Evolutionary conservation across 345 rosid species (phyloP), one percentile per base, ranked within the genome.

Genomic region (Geranium brycei): DNA sequence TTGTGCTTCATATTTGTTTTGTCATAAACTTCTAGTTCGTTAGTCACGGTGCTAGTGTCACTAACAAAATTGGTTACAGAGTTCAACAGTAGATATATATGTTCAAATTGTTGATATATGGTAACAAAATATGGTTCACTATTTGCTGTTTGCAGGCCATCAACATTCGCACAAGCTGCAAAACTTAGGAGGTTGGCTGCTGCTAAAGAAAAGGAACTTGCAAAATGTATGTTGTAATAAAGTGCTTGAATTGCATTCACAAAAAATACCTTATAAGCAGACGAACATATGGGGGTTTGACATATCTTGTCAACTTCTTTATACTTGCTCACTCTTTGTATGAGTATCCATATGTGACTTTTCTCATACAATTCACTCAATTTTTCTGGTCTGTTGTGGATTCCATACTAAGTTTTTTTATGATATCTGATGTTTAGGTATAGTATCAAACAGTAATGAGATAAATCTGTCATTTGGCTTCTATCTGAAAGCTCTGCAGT

Each of bases 121-220:
- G 12, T 15, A 8, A 4, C 19, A 11, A 58, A 18, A 11, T 58
- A 67, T 53, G 68, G 38, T 56, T 14, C 40, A 14, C 31, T 51
- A 12, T 53, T 47, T 40, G 4, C 67, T 63, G 69, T 58, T 62
- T 17, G 23, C 72, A 87, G 96, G 85, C 96, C 96, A 19, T 87
- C 98, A 56, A 87, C 98, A 1, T 92, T 89, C 78, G 74, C 70
- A 12, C 74, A 71, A 66, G 74, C 74, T 63, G 56, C 74, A 41
- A 71, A 71, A 66, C 74, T 71, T 61, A 66, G 30, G 57, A 66
- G 74, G 65, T 58, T 3, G 66, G 74, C 70, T 15, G 55, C 66
- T 65, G 81, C 95, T 63, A 92, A 89, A 78, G 95, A 92, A 84
- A 89, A 89, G 76, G 93, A 89, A 71, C 87, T 92, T 66, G 70